These are phyloP conservation scores for Sicyos edulis DNA, from an alignment of 306 rosid species.

Conservation along the genomic window DNA sequence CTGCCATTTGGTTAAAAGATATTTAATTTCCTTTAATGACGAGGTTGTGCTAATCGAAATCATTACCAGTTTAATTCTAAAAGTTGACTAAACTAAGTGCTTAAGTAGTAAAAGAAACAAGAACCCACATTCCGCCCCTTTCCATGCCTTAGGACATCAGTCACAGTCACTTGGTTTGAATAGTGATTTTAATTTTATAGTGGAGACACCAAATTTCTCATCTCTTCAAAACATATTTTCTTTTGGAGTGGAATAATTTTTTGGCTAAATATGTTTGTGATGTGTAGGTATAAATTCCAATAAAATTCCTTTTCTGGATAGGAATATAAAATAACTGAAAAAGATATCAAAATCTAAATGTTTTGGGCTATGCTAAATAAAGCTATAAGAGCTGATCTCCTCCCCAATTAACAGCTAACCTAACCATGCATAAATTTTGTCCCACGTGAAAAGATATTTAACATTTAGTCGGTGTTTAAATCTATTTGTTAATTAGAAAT, in stretches of 20 bases:
- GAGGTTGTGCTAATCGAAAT: not conserved
- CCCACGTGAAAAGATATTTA: not conserved
- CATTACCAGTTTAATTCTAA: not conserved
- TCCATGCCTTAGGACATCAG: not conserved
- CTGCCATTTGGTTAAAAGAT: not conserved
- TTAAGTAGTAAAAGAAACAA: not conserved
- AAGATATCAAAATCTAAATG: no score
- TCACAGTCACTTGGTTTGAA: constrained; percentile 9
- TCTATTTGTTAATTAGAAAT: not conserved
- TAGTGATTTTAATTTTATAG: not conserved
- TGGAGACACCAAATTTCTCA: not conserved
- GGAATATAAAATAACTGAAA: not conserved
- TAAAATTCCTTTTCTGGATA: not conserved
- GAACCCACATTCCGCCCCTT: not conserved
- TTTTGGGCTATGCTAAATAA: not conserved
- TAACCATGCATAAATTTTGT: not conserved
- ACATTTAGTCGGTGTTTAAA: not conserved
- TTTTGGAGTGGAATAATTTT: not conserved
- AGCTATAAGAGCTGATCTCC: not conserved
- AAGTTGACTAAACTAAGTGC: not conserved
- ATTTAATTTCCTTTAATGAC: not conserved
- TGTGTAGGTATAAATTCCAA: not conserved
- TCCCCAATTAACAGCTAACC: not conserved
- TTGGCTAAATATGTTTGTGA: not conserved
- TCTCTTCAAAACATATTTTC: not conserved